Evolutionary conservation across 805 yeast species (phyloP).

Genomic region (Starmera caribaea): DNA sequence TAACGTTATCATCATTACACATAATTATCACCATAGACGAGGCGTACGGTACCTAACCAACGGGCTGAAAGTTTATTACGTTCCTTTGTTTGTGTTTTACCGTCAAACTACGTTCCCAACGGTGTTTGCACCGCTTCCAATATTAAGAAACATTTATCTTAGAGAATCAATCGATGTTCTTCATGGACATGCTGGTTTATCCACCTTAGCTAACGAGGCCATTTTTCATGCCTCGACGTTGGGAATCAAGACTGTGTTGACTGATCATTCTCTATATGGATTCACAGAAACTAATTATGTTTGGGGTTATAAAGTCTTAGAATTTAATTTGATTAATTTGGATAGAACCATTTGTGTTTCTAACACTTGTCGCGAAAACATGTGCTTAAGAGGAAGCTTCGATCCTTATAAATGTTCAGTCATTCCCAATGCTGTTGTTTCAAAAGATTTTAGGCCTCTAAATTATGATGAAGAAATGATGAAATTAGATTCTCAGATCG

Average conservation of each 20-base stretch:
- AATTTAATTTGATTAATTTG: slow-evolving; percentile 74
- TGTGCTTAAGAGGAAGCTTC: slow-evolving; percentile 76
- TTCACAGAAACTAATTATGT: slow-evolving; percentile 81
- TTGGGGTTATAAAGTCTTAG: slow-evolving; percentile 75
- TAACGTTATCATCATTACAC: slow-evolving; percentile 79
- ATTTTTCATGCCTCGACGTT: slow-evolving; percentile 85
- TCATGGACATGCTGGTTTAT: slow-evolving; percentile 91
- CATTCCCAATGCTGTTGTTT: slow-evolving; percentile 92
- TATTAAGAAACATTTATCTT: slow-evolving; percentile 72
- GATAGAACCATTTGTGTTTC: slow-evolving; percentile 96
- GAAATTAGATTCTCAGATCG: slow-evolving; percentile 4
- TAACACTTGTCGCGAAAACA: slow-evolving; percentile 93
- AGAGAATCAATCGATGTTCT: slow-evolving; percentile 82
- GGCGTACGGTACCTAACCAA: slow-evolving; percentile 81
- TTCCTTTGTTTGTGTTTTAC: slow-evolving; percentile 73
- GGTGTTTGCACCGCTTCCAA: slow-evolving; percentile 80
- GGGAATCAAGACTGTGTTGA: slow-evolving; percentile 87
- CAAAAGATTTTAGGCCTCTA: slow-evolving; percentile 65
- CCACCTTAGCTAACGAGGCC: slow-evolving; percentile 82
- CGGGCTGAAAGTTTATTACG: slow-evolving; percentile 88
- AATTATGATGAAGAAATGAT: slow-evolving; percentile 5
- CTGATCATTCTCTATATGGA: slow-evolving; percentile 95
- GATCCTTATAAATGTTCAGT: slow-evolving; percentile 77
- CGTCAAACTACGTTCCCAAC: slow-evolving; percentile 84
- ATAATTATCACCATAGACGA: slow-evolving; percentile 70